Evolutionary conservation across 2,329 filamentous ascomycete species (phyloP), one percentile per base, ranked within the genome.

Genomic region (Aspergillus candidus): DNA sequence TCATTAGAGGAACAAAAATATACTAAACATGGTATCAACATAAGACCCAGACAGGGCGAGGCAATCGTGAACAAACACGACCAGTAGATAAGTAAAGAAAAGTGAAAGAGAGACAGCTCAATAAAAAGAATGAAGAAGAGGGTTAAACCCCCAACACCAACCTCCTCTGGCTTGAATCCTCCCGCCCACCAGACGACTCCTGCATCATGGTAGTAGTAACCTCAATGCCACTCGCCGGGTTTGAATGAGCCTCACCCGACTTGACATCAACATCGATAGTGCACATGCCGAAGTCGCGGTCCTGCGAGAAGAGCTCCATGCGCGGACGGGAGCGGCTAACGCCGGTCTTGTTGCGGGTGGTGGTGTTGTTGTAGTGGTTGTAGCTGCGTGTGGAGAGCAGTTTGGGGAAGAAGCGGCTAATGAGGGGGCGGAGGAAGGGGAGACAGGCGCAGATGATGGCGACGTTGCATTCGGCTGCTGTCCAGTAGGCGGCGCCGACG

Each of bases 401-500:
- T 15, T 52, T 59, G 31, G 70, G 70, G 50, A 69, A 65, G 48
- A 72, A 62, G 27, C 58, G 56, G 44, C 56, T 65, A 48, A 67
- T 53, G 8, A 70, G 48, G 3, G 65, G 63, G 4, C 67, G 63
- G 29, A 70, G 57, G 44, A 65, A 66, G 10, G 68, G 67, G 4
- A 70, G 63, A 15, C 64, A 70, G 32, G 66, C 61, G 44, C 66
- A 69, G 34, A 70, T 65, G 32, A 71, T 71, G 30, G 63, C 66
- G 34, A 69, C 58, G 45, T 70, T 70, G 53, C 64, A 62, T 51
- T 71, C 68, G 32, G 67, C 66, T 5, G 67, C 61, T 4, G 67
- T 68, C 68, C 68, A 71, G 48, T 70, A 71, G 54, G 72, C 67
- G 30, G 71, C 66, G 29, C 50, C 58, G 13, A 67, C 60, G 35